Base-by-base conservation (phyloP, 2,329 filamentous ascomycete species). In the Colletotrichum tabaci region DNA sequence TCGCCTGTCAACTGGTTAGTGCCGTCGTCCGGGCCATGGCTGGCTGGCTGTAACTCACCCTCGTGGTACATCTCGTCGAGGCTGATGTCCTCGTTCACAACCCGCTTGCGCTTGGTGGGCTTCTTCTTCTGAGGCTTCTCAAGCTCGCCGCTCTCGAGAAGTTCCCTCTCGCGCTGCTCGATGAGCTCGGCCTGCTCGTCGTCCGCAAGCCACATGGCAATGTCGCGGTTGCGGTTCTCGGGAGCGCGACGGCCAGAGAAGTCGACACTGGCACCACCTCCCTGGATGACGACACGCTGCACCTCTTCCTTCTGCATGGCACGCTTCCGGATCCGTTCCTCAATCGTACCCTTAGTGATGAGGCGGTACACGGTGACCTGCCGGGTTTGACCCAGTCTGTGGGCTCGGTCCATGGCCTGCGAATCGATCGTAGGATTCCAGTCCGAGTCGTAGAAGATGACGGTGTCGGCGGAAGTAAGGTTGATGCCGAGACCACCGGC, bases 371-470 rank as follows among this genome's bases (percentile, higher is more conserved):
- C 96, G 0, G 95, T 98, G 69, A 99, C 96, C 83, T 99, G 96
- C 76, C 90, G 91, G 2, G 96, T 98, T 82, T 99, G 96, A 61
- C 96, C 96, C 46, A 99, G 90, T 89, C 96, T 94, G 90, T 99
- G 96, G 15, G 96, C 96, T 82, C 96, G 93, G 82, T 99, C 96
- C 96, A 98, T 98, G 82, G 96, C 96, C 82, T 99, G 96, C 64
- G 94, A 97, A 81, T 99, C 96, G 78, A 98, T 98, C 4, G 96
- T 98, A 0, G 96, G 96, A 81, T 99, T 99, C 96, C 96, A 99
- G 82, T 99, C 96, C 13, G 94, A 97, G 81, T 99, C 96, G 87
- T 99, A 99, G 86, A 99, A 99, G 83, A 99, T 98, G 83, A 99
- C 96, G 0, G 96, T 99, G 81, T 99, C 96, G 23, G 96, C 96